Base-by-base conservation (phyloP, 768 basidiomycete genomes). In the Boletus eberwhitei region DNA sequence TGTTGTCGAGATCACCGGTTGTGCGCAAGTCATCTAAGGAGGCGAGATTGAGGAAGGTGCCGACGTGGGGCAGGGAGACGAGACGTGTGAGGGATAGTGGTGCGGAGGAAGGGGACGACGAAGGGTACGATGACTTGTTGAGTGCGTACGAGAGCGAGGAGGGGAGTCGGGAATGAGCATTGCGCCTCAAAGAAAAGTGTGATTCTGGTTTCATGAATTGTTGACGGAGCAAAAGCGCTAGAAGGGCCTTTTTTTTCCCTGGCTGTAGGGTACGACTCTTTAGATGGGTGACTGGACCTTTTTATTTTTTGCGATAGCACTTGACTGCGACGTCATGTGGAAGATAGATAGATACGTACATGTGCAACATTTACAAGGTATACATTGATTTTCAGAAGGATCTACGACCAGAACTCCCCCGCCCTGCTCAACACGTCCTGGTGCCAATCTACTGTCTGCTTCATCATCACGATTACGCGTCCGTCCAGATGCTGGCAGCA, bases 141-240 rank as follows among this genome's bases (percentile, higher is more conserved):
- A 89, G 86, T 65, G 88, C 88, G 19, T 91, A 91, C 62, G 88
- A 90, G 72, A 89, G 88, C 63, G 88, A 89, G 64, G 86, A 84
- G 49, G 76, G 75, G 31, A 65, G 66, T 35, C 65, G 45, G n/a
- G 62, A 67, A 47, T 71, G 63, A 63, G 47, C 31, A n/a, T 36
- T 42, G n/a, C 5, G 32, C 32, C 36, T 21, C 13, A 12, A 13
- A 14, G 17, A 24, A 24, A 7, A 5, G 13, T 5, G 9, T n/a
- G 17, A 2, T 5, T 38, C 29, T 43, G 26, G 42, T 50, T 24
- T 46, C 39, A 38, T 19, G 8, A 21, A 24, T 16, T 7, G 34
- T 34, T 34, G 35, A 50, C 6, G 17, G 29, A 39, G 16, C 16
- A 29, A 46, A 32, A 17, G 39, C 8, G 32, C 11, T 38, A 17